A percentile compares a stretch with the other conserved stretches of the same genome.
phyloP scores from a whole-genome alignment of 176 grass and related monocot species.

The Miscanthus lutarioriparius region DNA sequence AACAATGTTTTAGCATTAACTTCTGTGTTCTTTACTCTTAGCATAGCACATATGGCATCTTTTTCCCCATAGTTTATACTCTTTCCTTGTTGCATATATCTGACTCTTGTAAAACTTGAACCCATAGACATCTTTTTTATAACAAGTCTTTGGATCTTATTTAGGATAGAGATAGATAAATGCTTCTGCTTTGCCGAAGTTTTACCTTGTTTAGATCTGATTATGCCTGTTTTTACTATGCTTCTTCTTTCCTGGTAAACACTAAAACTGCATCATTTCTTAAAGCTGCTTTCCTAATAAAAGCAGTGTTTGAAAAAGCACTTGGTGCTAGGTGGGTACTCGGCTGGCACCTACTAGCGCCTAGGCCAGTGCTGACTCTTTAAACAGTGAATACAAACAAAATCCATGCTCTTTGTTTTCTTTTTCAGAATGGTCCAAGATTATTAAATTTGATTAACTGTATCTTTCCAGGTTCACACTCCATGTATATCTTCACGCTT shows the following conservation, averaged over 20 bases:
- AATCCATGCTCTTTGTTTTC: background rate
- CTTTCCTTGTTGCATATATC: background rate
- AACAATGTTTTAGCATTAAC: background rate
- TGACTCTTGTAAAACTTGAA: conserved; percentile 1
- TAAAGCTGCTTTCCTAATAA: conserved; percentile 23
- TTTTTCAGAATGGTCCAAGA: background rate
- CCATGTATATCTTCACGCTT: conserved; percentile 81
- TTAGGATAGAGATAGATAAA: background rate
- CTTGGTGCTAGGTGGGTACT: background rate
- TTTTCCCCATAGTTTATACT: background rate
- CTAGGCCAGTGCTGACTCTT: background rate
- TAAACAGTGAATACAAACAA: background rate
- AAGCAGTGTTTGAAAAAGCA: background rate
- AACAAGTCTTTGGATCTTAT: background rate
- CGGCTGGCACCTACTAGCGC: no score
- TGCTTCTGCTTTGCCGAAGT: conserved; percentile 1
- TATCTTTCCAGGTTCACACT: conserved; percentile 74
- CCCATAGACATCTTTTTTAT: background rate
- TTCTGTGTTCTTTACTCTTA: background rate
- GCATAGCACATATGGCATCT: background rate
- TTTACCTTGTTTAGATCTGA: conserved; percentile 29
- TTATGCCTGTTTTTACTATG: background rate
- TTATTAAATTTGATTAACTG: conserved; percentile 20
- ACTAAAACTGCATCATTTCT: background rate
- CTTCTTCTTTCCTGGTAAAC: conserved; percentile 25